These are phyloP conservation scores for Salix udensis DNA, from an alignment of 345 rosid species.

Conservation along the genomic window DNA sequence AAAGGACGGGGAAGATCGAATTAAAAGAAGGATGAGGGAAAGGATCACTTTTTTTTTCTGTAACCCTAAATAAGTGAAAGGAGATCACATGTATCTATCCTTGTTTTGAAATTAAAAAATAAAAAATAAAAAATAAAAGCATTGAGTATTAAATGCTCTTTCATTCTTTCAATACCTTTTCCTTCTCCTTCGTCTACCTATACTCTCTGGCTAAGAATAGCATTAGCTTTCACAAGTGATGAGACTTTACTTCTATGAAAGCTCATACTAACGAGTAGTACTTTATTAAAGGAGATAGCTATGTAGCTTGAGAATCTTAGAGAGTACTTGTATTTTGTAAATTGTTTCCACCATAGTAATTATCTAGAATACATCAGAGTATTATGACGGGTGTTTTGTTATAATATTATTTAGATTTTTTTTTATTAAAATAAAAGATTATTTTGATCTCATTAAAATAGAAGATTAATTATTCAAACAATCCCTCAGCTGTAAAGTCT, in stretches of 20 bases:
- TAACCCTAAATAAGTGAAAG: background rate
- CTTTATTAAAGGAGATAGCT: background rate
- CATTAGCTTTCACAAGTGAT: background rate
- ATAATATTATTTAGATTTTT: no score
- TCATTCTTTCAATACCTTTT: background rate
- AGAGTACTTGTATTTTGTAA: background rate
- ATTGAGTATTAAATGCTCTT: slow-evolving; percentile 3
- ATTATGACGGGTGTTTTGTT: no score
- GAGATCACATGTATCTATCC: background rate
- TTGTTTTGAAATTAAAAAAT: background rate
- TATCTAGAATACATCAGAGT: no score
- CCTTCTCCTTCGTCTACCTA: background rate
- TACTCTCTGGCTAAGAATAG: background rate
- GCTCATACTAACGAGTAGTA: background rate
- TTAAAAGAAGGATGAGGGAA: background rate
- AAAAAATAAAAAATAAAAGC: background rate
- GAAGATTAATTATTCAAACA: no score
- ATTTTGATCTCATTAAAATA: no score
- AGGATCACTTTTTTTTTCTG: background rate
- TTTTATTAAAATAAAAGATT: no score
- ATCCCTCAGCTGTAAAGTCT: no score
- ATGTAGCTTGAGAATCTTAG: background rate
- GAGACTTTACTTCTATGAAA: slow-evolving; percentile 3
- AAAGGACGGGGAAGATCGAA: no score
- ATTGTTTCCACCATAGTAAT: background rate